Evolutionary conservation across 768 basidiomycete genomes (phyloP), one percentile per base, ranked within the genome.

Genomic region (Dioszegia crocea): DNA sequence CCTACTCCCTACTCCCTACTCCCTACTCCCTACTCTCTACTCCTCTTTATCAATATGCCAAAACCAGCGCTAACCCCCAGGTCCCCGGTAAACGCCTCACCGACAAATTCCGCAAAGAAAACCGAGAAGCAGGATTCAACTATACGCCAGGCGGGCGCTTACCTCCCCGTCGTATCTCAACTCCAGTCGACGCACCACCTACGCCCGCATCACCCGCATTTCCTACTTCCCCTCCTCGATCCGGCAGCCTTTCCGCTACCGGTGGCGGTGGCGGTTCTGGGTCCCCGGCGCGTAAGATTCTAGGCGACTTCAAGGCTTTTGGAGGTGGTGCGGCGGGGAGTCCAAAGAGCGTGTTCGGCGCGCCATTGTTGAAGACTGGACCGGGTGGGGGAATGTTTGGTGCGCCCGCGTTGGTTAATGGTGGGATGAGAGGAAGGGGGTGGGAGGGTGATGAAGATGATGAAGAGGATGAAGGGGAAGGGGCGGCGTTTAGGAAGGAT

Each of bases 61-160:
- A n/a, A n/a, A n/a, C n/a, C n/a, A n/a, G n/a, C n/a, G n/a, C n/a
- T n/a, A n/a, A 1, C 17, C 30, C 19, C 17, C 73, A 96, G 92
- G 88, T 96, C 46, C 85, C 86, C 48, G 91, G 90, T n/a, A 89
- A 91, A 40, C 88, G 94, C 2, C 94, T 97, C 80, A 97, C 94
- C 19, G 93, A 98, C 66, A 93, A 94, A 76, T 98, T 97, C 76
- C 83, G 93, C 26, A 84, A 86, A 66, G 85, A 75, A 14, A 76
- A 77, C 41, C 78, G 76, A 60, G 53, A 61, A 27, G 56, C 66
- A 73, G 83, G 21, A 76, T 83, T 57, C 79, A 81, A 31, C 21
- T 80, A 83, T 17, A 85, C 84, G 61, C 73, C 80, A 11, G 79
- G 82, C 17, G 81, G 83, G 30, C 83, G 84, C 56, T 64, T 67